Percentiles rank a stretch among this genome's conserved stretches.
Conservation (phyloP, 257 asterid genomes). For the Handroanthus guayacan region DNA sequence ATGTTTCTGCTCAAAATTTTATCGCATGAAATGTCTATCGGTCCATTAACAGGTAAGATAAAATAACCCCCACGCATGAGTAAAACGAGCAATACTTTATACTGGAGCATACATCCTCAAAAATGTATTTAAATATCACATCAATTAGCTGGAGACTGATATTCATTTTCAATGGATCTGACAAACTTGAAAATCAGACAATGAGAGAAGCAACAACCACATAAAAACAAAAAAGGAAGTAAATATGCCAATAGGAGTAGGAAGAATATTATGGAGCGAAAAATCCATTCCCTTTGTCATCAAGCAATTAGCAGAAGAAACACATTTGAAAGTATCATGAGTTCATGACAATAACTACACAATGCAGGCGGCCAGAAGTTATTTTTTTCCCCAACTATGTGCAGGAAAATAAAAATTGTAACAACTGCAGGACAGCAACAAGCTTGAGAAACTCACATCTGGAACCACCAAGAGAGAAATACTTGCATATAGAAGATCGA, state of each 20-base stretch:
- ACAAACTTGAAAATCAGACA: not conserved
- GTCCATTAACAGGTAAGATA: not conserved
- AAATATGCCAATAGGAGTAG: not conserved
- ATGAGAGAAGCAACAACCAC: not conserved
- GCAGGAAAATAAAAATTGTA: conserved; percentile 13
- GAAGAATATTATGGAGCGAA: not conserved
- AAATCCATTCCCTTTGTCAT: not conserved
- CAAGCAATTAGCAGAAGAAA: not conserved
- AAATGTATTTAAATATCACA: too few relatives aligned
- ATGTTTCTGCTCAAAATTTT: not conserved
- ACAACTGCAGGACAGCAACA: not conserved
- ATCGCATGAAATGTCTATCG: not conserved
- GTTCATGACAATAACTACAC: not conserved
- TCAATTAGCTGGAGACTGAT: too few relatives aligned
- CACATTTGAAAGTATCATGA: not conserved
- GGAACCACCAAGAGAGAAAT: conserved; percentile 86
- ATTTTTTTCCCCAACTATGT: not conserved
- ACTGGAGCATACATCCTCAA: not conserved
- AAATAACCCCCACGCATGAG: not conserved
- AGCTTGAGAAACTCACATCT: conserved; percentile 63
- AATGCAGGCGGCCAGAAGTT: not conserved
- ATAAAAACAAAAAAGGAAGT: not conserved
- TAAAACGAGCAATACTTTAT: conserved; percentile 3
- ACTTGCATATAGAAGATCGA: conserved; percentile 96
- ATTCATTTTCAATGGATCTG: not conserved